Conservation (phyloP, 257 asterid genomes). For the Solanum pennellii region DNA sequence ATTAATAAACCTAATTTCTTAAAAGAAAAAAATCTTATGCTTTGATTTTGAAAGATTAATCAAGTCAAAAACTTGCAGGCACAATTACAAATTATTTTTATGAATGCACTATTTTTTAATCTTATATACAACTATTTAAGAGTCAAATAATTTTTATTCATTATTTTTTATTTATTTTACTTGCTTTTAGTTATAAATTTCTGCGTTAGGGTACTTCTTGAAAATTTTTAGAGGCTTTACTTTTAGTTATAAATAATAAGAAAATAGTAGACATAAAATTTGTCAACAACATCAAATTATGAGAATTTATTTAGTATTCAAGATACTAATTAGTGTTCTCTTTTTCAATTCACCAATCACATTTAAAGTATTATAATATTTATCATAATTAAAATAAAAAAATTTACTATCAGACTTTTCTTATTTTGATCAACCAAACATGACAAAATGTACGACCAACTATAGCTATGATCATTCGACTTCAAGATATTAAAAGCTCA, state of each 20-base stretch:
- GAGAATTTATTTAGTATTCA: not conserved
- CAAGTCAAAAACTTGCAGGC: not conserved
- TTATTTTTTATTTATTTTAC: not conserved
- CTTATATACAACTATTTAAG: not conserved
- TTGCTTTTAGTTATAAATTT: not conserved
- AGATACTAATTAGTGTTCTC: not conserved
- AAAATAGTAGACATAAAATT: not conserved
- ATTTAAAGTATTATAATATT: not conserved
- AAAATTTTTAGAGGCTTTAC: too few relatives aligned
- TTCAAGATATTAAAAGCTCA: not conserved
- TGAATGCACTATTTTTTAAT: not conserved
- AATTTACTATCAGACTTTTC: not conserved
- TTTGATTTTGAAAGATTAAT: not conserved
- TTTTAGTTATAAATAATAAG: not conserved
- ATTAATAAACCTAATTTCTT: not conserved
- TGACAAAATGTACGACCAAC: not conserved
- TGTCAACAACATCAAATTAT: not conserved
- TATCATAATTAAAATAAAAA: not conserved
- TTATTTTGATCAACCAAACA: not conserved
- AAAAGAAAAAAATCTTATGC: not conserved
- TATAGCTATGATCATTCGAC: not conserved
- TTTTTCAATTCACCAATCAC: not conserved
- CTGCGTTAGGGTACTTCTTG: not conserved
- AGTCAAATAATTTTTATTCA: not conserved
- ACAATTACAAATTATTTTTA: not conserved